Conservation (phyloP, 75 land plant genomes). For the Selaginella moellendorffii region DNA sequence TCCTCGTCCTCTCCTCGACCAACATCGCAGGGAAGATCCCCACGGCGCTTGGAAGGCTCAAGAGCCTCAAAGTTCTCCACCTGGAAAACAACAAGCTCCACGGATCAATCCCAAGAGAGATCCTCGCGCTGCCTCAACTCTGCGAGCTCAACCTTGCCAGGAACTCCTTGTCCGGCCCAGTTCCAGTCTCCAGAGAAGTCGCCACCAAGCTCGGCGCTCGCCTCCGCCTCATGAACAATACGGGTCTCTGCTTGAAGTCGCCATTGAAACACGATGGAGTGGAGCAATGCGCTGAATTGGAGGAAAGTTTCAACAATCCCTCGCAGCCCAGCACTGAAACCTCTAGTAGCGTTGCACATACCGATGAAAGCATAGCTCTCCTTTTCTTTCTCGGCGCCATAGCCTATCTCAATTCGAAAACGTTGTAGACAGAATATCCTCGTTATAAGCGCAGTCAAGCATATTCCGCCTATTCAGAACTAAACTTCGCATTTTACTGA, state of each 20-base stretch:
- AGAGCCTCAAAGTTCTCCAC: not conserved
- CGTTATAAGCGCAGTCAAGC: too few species aligned
- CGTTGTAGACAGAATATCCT: too few species aligned
- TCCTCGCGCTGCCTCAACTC: not conserved
- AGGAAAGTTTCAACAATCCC: too few species aligned
- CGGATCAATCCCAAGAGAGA: constrained; percentile 5
- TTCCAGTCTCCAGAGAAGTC: not conserved
- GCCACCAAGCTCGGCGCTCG: not conserved
- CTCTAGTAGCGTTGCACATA: too few species aligned
- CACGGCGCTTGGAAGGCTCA: constrained; percentile 3
- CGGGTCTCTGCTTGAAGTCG: not conserved
- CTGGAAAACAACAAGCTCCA: constrained; percentile 8
- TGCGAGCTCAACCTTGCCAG: not conserved
- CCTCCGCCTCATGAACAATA: not conserved
- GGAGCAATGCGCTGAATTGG: too few species aligned
- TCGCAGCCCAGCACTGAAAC: too few species aligned
- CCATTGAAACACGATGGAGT: too few species aligned
- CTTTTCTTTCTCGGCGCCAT: too few species aligned
- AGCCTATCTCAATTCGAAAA: too few species aligned
- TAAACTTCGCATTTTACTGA: too few species aligned
- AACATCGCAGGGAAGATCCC: constrained; percentile 6
- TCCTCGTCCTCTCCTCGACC: not conserved
- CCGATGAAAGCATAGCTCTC: too few species aligned
- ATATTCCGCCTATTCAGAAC: too few species aligned
- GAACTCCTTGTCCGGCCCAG: not conserved